phyloP scores from a whole-genome alignment of 345 rosid genomes.

The Anacardium occidentale region DNA sequence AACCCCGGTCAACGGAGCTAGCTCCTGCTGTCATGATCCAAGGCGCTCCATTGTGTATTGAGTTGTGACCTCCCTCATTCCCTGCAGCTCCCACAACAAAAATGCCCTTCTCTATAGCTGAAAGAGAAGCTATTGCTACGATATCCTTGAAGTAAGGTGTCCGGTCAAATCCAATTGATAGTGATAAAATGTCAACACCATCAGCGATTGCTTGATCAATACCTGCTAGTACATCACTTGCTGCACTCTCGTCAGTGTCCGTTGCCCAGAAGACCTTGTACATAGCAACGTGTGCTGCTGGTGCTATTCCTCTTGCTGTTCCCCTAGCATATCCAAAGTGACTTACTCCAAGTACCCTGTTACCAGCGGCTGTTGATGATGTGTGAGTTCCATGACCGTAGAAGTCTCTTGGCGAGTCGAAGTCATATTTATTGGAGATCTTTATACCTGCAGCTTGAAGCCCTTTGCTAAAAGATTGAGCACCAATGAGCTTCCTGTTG shows the following conservation, averaged over 20 bases:
- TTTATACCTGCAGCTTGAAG: conserved; percentile 27
- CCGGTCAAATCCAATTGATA: conserved; percentile 47
- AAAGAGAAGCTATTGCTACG: conserved; percentile 58
- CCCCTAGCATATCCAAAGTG: conserved; percentile 41
- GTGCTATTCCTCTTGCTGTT: conserved; percentile 40
- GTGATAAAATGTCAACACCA: conserved; percentile 58
- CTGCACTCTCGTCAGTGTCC: conserved; percentile 24
- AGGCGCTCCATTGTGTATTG: conserved; percentile 40
- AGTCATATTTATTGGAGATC: conserved; percentile 13
- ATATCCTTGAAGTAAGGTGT: conserved; percentile 33
- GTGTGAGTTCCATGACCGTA: conserved; percentile 45
- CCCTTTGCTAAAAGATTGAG: conserved; percentile 30
- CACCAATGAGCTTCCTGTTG: conserved; percentile 42
- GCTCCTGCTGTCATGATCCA: conserved; percentile 52
- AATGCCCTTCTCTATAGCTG: conserved; percentile 53
- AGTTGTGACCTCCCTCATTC: conserved; percentile 39
- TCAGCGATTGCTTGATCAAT: conserved; percentile 73
- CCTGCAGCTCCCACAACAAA: conserved; percentile 46
- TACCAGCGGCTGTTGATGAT: conserved; percentile 40
- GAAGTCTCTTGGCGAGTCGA: conserved; percentile 32
- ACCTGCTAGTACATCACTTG: conserved; percentile 59
- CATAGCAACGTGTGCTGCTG: conserved; percentile 37
- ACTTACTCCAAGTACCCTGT: conserved; percentile 18
- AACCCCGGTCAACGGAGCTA: conserved; percentile 41
- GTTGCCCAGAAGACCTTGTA: conserved; percentile 33